Conservation (phyloP, 768 basidiomycete species). For the Gyrodon lividus region DNA sequence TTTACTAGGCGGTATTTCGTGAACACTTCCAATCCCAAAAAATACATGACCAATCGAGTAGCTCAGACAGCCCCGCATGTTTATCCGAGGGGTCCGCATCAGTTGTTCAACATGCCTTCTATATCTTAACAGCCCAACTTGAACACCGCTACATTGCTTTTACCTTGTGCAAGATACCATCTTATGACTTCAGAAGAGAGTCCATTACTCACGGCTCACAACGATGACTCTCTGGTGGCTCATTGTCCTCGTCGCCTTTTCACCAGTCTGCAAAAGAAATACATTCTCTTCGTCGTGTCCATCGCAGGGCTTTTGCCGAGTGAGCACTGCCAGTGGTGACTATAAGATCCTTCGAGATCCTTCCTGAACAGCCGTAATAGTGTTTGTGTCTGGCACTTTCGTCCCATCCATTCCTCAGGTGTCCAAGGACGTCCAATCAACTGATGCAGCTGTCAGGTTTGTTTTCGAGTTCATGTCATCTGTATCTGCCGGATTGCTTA, state of each 20-base stretch:
- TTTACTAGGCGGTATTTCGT: neutral
- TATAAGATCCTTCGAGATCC: neutral
- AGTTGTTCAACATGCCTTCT: too few species aligned
- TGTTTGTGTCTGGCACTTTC: constrained; percentile 64
- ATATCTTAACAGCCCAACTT: too few species aligned
- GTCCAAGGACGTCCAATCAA: constrained; percentile 55
- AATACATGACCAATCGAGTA: too few species aligned
- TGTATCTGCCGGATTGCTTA: neutral
- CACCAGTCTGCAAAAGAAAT: constrained; percentile 43
- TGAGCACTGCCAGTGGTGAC: constrained; percentile 28
- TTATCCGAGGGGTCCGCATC: too few species aligned
- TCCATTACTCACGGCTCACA: neutral
- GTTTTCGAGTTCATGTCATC: neutral
- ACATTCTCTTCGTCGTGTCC: constrained; percentile 53
- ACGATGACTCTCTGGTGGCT: neutral
- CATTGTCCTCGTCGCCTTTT: constrained; percentile 41
- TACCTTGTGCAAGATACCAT: neutral
- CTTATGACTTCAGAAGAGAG: constrained; percentile 3
- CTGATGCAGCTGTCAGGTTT: constrained; percentile 53
- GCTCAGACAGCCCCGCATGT: too few species aligned
- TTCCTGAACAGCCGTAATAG: constrained; percentile 31
- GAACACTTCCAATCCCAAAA: too few species aligned
- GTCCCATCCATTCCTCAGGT: constrained; percentile 70
- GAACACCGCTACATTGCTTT: neutral
- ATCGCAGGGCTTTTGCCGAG: constrained; percentile 58